A percentile compares a stretch with the other conserved stretches of the same genome.
phyloP scores from a whole-genome alignment of 495 filamentous ascomycete species.

The Neurospora sp. region DNA sequence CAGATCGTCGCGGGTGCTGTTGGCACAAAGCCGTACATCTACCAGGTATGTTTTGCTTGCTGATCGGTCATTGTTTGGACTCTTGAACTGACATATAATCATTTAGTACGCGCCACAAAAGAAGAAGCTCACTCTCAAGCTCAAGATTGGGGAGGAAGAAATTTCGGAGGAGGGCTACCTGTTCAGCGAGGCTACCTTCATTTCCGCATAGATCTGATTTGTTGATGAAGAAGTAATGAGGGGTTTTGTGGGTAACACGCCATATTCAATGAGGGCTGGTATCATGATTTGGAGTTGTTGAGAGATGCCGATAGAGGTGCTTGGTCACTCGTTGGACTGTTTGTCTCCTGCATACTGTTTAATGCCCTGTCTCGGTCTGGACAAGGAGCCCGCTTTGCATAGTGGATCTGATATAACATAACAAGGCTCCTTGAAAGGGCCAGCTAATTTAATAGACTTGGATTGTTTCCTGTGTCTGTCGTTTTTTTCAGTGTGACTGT shows the following conservation, averaged over 20 bases:
- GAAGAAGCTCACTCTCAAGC: constrained; percentile 52
- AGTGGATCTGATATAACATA: not conserved
- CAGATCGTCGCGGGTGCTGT: constrained; percentile 74
- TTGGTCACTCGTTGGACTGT: constrained; percentile 3
- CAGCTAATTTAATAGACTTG: not conserved
- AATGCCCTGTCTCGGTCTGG: not conserved
- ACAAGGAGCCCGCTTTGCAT: not conserved
- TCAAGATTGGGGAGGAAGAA: constrained; percentile 74
- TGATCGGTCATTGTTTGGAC: not conserved
- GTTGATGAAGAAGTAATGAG: not conserved
- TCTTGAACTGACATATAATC: not conserved
- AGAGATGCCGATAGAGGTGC: not conserved
- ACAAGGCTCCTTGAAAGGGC: not conserved
- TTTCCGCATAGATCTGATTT: constrained; percentile 40
- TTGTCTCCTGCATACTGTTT: not conserved
- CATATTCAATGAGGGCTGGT: not conserved
- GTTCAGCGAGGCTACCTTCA: constrained; percentile 87
- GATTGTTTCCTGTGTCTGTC: not conserved
- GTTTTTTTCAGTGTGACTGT: not conserved
- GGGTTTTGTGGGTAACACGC: constrained; percentile 1
- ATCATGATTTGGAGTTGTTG: constrained; percentile 6
- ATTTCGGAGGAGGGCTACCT: constrained; percentile 63
- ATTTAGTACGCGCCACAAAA: constrained; percentile 52
- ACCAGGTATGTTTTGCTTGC: constrained; percentile 54
- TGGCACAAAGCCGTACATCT: constrained; percentile 94